These are phyloP conservation scores for Neurospora intermedia DNA, from an alignment of 495 filamentous ascomycete species.

Conservation along the genomic window DNA sequence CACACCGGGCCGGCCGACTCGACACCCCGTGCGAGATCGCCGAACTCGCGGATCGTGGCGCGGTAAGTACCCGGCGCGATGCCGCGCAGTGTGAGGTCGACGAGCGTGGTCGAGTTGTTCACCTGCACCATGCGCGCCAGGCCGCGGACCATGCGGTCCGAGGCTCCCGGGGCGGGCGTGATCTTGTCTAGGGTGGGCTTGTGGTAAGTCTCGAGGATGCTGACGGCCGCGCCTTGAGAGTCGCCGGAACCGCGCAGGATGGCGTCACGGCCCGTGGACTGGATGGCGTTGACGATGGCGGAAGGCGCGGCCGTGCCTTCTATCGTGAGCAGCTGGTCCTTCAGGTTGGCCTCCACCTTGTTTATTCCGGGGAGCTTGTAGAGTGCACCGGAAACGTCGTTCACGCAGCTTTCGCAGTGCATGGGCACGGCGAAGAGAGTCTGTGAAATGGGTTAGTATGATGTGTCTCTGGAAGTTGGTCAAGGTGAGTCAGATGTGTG, in stretches of 20 bases:
- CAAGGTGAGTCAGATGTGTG: background rate
- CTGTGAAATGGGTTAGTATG: conserved; percentile 31
- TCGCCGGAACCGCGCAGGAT: conserved; percentile 84
- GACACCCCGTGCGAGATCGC: conserved; percentile 78
- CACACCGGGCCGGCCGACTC: conserved; percentile 75
- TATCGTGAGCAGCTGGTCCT: conserved; percentile 56
- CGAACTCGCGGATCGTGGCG: conserved; percentile 74
- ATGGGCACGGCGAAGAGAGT: conserved; percentile 93
- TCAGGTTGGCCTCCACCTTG: conserved; percentile 54
- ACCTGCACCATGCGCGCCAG: conserved; percentile 77
- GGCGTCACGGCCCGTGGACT: conserved; percentile 82
- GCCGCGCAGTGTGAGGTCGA: conserved; percentile 82
- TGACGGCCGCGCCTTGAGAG: conserved; percentile 83
- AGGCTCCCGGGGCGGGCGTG: conserved; percentile 17
- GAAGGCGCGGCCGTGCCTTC: conserved; percentile 76
- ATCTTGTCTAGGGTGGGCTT: conserved; percentile 22
- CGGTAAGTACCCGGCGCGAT: conserved; percentile 71
- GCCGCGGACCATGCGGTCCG: conserved; percentile 49
- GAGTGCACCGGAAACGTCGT: conserved; percentile 68
- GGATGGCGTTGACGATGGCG: conserved; percentile 76
- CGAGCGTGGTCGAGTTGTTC: conserved; percentile 58
- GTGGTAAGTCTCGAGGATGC: conserved; percentile 88
- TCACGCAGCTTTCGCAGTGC: conserved; percentile 78
- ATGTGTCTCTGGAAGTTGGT: background rate
- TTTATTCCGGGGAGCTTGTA: conserved; percentile 61